Evolutionary conservation across 1,139 yeast genomes (phyloP).

Genomic region (Yamadazyma siamensis): DNA sequence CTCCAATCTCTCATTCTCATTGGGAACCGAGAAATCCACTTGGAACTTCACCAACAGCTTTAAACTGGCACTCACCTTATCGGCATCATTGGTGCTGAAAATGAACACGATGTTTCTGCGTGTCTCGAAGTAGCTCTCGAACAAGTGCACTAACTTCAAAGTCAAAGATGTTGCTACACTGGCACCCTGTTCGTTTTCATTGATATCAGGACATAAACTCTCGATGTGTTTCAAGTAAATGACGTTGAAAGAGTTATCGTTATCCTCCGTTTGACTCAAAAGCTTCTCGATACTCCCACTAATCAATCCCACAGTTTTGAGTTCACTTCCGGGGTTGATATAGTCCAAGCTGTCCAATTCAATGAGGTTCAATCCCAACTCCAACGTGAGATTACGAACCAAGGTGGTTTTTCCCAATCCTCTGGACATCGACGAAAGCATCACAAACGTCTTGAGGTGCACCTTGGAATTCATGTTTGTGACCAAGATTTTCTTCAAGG

Average conservation of each 20-base stretch:
- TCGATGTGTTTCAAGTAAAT: conserved; percentile 74
- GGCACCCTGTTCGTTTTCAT: conserved; percentile 59
- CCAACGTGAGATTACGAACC: conserved; percentile 51
- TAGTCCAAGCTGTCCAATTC: conserved; percentile 67
- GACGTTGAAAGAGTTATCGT: conserved; percentile 32
- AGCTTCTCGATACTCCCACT: conserved; percentile 71
- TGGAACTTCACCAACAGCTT: conserved; percentile 76
- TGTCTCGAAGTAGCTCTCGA: conserved; percentile 49
- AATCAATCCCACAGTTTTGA: conserved; percentile 75
- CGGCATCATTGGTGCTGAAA: conserved; percentile 72
- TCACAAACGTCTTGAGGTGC: conserved; percentile 56
- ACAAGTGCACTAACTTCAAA: conserved; percentile 55
- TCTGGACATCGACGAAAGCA: conserved; percentile 66
- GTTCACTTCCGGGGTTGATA: conserved; percentile 67
- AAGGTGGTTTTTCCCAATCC: conserved; percentile 78
- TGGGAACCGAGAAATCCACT: conserved; percentile 71
- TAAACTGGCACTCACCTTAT: conserved; percentile 62
- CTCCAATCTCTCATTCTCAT: conserved; percentile 64
- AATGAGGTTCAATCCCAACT: conserved; percentile 65
- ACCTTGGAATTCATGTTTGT: conserved; percentile 39
- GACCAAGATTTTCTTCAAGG: conserved; percentile 48
- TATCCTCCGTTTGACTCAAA: conserved; percentile 19
- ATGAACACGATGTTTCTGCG: conserved; percentile 49
- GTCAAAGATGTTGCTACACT: conserved; percentile 53
- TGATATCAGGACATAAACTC: conserved; percentile 63